A percentile compares a stretch with the other conserved stretches of the same genome.
Conservation (phyloP, 164 flowering plant species). For the Saururus chinensis region DNA sequence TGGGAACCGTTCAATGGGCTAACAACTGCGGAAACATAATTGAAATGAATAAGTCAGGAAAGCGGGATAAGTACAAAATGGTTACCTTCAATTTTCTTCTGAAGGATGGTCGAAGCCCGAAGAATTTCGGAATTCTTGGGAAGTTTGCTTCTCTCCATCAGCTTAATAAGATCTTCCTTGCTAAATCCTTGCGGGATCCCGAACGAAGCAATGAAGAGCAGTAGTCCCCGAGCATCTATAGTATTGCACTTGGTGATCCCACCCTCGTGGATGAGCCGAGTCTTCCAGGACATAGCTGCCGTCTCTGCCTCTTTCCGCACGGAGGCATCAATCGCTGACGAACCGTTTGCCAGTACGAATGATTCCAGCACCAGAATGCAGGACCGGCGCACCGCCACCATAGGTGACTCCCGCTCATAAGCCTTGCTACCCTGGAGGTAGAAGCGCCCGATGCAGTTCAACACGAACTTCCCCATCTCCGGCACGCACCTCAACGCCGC, state of each 20-base stretch:
- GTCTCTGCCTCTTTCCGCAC: conserved; percentile 25
- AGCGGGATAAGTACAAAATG: not conserved
- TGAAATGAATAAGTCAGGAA: no score
- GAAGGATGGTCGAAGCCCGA: conserved; percentile 22
- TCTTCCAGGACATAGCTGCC: conserved; percentile 37
- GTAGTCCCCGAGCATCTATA: conserved; percentile 44
- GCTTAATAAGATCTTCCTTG: conserved; percentile 27
- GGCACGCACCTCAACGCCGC: conserved; percentile 34
- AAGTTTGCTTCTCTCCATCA: conserved; percentile 21
- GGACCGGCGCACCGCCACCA: conserved; percentile 27
- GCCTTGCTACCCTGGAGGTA: conserved; percentile 46
- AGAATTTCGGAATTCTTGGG: conserved; percentile 23
- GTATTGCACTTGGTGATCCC: conserved; percentile 23
- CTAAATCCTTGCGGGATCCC: conserved; percentile 37
- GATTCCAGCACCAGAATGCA: conserved; percentile 31
- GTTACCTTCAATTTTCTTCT: conserved; percentile 31
- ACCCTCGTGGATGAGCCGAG: conserved; percentile 40
- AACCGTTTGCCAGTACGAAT: conserved; percentile 17
- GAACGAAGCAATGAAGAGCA: conserved; percentile 36
- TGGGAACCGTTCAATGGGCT: no score
- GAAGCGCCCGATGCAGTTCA: conserved; percentile 40
- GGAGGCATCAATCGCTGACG: conserved; percentile 13
- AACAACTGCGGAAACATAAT: no score
- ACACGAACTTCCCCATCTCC: conserved; percentile 30
- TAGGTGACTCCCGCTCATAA: conserved; percentile 22